Evolutionary conservation across 1,284 basidiomycete genomes (phyloP).

Genomic region (Rhizoctonia solani): DNA sequence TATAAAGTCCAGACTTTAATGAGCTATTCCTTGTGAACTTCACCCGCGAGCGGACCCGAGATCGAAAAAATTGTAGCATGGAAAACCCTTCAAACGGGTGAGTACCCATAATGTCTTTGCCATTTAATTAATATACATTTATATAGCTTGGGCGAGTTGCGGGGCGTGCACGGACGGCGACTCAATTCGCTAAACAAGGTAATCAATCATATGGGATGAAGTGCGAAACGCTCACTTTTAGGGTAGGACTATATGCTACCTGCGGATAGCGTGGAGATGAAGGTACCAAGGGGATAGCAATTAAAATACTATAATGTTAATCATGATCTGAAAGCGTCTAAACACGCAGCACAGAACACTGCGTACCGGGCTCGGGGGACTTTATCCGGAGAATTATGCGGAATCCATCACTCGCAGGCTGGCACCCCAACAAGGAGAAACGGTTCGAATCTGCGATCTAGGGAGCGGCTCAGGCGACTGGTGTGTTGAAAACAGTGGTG

Average conservation of each 20-base stretch:
- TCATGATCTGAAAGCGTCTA: background rate
- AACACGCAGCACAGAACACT: slow-evolving; percentile 26
- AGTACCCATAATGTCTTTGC: too few relatives aligned
- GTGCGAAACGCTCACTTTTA: background rate
- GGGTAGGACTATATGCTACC: slow-evolving; percentile 25
- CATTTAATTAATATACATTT: too few relatives aligned
- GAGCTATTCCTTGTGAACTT: too few relatives aligned
- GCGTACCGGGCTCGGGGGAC: slow-evolving; percentile 17
- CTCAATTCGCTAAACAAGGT: slow-evolving; percentile 11
- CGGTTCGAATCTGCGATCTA: slow-evolving; percentile 20
- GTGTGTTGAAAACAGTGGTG: background rate
- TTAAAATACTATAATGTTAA: background rate
- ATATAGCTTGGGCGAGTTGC: too few relatives aligned
- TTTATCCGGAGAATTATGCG: slow-evolving; percentile 18
- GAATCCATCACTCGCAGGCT: slow-evolving; percentile 9
- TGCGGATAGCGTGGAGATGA: slow-evolving; percentile 17
- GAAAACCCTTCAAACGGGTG: too few relatives aligned
- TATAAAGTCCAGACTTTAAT: too few relatives aligned
- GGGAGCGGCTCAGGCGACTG: slow-evolving; percentile 16
- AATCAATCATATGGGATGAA: background rate
- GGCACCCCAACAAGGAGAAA: slow-evolving; percentile 5
- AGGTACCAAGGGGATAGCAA: background rate
- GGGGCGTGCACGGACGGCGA: slow-evolving; percentile 18
- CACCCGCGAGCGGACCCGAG: too few relatives aligned
- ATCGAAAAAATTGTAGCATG: too few relatives aligned